Percentiles rank a stretch among this genome's conserved stretches.
These are phyloP conservation scores for Scutellaria baicalensis DNA, from an alignment of 257 asterid genomes.

Conservation along the genomic window DNA sequence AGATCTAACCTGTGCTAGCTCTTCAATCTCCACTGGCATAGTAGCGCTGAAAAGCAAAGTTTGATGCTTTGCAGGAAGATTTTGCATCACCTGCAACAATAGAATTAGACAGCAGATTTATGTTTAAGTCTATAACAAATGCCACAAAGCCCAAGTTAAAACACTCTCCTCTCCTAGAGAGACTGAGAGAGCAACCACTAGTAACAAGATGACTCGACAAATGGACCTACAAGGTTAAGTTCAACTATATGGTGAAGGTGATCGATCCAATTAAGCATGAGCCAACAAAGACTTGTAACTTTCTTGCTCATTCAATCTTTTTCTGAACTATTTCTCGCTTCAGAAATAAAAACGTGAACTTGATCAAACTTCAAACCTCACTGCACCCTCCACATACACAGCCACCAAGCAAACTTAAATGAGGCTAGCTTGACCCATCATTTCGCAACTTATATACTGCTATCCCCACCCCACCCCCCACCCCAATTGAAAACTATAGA, in stretches of 20 bases:
- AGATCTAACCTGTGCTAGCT: constrained; percentile 62
- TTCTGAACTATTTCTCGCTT: neutral
- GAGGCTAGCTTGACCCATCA: neutral
- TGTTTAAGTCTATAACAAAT: neutral
- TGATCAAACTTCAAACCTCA: neutral
- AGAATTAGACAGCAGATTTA: constrained; percentile 7
- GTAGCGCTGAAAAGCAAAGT: constrained; percentile 89
- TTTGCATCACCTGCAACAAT: constrained; percentile 67
- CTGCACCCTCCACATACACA: neutral
- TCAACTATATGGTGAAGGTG: neutral
- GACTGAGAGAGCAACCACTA: no score
- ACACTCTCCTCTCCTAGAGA: no score
- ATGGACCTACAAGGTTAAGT: constrained; percentile 1
- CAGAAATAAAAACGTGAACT: neutral
- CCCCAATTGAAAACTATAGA: neutral
- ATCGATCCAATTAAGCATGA: neutral
- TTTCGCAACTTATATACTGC: neutral
- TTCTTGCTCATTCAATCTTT: neutral
- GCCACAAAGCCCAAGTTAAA: no score
- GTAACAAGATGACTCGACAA: neutral
- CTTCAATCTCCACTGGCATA: constrained; percentile 93
- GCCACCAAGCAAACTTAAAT: neutral
- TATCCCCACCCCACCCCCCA: neutral
- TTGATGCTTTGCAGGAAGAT: constrained; percentile 74
- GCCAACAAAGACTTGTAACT: neutral